Percentiles rank a stretch among this genome's conserved stretches.
These are phyloP conservation scores for Asterionellopsis glacialis DNA, from an alignment of 108 stramenopile species.

Conservation along the genomic window DNA sequence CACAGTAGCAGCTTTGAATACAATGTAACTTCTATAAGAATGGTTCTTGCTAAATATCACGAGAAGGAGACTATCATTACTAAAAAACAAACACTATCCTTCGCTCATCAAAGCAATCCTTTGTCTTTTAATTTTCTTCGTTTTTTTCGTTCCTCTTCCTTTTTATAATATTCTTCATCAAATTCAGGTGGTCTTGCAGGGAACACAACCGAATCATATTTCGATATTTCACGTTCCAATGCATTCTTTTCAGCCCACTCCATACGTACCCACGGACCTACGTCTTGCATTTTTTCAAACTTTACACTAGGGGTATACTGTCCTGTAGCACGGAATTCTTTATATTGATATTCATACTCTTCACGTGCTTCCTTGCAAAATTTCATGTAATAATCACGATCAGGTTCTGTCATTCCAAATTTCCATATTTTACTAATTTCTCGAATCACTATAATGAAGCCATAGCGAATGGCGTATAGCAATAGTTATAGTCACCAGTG, in stretches of 20 bases:
- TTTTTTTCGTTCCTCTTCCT: slow-evolving; percentile 13
- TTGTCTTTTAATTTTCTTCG: not conserved
- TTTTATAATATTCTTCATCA: slow-evolving; percentile 51
- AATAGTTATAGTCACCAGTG: no score
- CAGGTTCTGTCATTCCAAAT: slow-evolving; percentile 37
- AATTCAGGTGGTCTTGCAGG: slow-evolving; percentile 59
- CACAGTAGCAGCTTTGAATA: no score
- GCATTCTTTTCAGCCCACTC: slow-evolving; percentile 39
- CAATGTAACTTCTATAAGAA: no score
- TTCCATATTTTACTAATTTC: slow-evolving; percentile 73
- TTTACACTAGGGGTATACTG: slow-evolving; percentile 30
- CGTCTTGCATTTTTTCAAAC: slow-evolving; percentile 36
- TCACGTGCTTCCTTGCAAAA: slow-evolving; percentile 55
- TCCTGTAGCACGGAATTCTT: slow-evolving; percentile 80
- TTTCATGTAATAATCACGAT: slow-evolving; percentile 55
- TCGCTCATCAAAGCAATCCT: not conserved
- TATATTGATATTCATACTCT: slow-evolving; percentile 49
- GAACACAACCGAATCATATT: slow-evolving; percentile 56
- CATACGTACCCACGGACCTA: slow-evolving; percentile 63
- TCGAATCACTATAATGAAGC: slow-evolving; percentile 33
- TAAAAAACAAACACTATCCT: not conserved
- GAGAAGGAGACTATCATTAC: no score
- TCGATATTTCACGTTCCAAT: slow-evolving; percentile 70
- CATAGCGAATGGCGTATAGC: not conserved
- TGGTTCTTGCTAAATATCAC: no score